Evolutionary conservation across 1,139 yeast genomes (phyloP).

Genomic region (Hemisphaericaspora lyxosophila): DNA sequence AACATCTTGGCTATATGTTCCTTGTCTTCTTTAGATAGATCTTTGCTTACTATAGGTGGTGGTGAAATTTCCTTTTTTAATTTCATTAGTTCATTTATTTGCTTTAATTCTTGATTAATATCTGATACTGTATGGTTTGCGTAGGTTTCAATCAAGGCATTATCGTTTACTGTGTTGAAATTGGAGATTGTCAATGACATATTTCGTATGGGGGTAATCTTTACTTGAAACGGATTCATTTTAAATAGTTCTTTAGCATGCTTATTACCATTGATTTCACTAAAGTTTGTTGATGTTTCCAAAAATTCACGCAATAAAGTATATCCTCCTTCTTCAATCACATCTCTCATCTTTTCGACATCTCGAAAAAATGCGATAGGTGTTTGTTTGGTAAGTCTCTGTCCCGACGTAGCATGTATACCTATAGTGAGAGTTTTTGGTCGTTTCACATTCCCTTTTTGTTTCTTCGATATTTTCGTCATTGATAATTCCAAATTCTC

Average conservation of each 20-base stretch:
- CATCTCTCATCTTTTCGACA: conserved; percentile 36
- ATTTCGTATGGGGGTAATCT: conserved; percentile 50
- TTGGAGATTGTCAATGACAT: conserved; percentile 54
- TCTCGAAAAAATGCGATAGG: conserved; percentile 41
- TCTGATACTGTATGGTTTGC: conserved; percentile 20
- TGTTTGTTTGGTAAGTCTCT: conserved; percentile 45
- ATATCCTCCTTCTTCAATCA: conserved; percentile 30
- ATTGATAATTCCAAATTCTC: conserved; percentile 46
- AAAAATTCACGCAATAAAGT: conserved; percentile 32
- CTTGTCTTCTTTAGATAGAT: conserved; percentile 13
- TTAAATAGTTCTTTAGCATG: conserved; percentile 33
- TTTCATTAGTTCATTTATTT: conserved; percentile 17
- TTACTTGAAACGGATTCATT: conserved; percentile 19
- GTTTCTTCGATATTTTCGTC: conserved; percentile 23
- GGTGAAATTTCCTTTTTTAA: conserved; percentile 8
- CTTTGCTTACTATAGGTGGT: conserved; percentile 3
- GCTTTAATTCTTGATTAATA: conserved; percentile 21
- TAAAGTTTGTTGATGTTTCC: conserved; percentile 24
- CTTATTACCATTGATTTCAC: conserved; percentile 31
- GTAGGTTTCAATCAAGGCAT: conserved; percentile 52
- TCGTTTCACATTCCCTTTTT: conserved; percentile 33
- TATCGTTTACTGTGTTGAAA: conserved; percentile 45
- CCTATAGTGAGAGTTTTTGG: conserved; percentile 55
- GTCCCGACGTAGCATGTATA: conserved; percentile 20
- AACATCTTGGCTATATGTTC: conserved; percentile 18